A percentile compares a stretch with the other conserved stretches of the same genome.
phyloP scores from a whole-genome alignment of 1,139 yeast species.

The Taphrina communis region DNA sequence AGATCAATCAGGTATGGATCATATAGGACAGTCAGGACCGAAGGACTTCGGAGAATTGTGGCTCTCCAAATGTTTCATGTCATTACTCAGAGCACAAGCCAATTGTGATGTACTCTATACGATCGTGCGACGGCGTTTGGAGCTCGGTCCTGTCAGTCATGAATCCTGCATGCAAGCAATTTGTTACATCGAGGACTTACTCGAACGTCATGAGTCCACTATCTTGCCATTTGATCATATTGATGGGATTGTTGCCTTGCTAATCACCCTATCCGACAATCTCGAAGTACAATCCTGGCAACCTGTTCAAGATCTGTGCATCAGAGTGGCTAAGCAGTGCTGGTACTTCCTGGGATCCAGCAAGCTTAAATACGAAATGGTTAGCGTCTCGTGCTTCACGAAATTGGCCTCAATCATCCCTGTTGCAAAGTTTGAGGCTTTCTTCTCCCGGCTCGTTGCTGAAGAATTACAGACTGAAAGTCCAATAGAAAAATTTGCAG shows the following conservation, averaged over 20 bases:
- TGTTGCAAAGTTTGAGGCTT: background rate
- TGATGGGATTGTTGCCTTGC: background rate
- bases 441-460: constrained; percentile 6
- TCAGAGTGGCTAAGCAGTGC: constrained; percentile 8
- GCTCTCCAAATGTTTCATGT: background rate
- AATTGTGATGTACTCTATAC: background rate
- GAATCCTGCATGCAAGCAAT: background rate
- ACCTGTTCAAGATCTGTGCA: background rate
- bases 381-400: constrained; percentile 10
- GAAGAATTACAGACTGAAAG: background rate
- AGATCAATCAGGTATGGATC: no score
- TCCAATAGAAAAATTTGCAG: constrained; percentile 21
- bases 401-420: background rate
- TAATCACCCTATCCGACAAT: background rate
- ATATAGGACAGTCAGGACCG: no score
- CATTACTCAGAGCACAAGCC: background rate
- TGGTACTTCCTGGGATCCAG: constrained; percentile 17
- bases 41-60: background rate
- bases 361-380: constrained; percentile 14
- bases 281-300: background rate
- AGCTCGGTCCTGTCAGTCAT: background rate
- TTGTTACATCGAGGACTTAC: background rate
- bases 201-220: background rate
- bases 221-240: constrained; percentile 14
- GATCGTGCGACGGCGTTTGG: background rate